phyloP scores from a whole-genome alignment of 75 land plant genomes.

The Pinus taeda region DNA sequence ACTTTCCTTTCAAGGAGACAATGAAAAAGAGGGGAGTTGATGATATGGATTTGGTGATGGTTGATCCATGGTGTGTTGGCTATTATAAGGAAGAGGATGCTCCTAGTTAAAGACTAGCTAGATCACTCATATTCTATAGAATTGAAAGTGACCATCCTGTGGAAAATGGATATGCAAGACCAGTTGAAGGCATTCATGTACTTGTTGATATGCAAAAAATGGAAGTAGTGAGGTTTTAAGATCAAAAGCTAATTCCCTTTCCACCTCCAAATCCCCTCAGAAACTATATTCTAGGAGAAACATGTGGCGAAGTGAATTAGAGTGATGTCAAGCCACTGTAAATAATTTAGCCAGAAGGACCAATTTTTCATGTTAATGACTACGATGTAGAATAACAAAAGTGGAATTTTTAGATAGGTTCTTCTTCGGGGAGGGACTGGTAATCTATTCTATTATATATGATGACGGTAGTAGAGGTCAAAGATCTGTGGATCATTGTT shows the following conservation, averaged over 20 bases:
- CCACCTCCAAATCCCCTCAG: conserved; percentile 98
- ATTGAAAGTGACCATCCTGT: conserved; percentile 97
- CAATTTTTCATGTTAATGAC: conserved; percentile 89
- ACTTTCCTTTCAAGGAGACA: conserved; percentile 81
- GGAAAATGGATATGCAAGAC: conserved; percentile 99
- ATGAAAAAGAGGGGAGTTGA: conserved; percentile 96
- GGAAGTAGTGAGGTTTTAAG: conserved; percentile 88
- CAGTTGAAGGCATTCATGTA: conserved; percentile 93
- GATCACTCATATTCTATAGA: conserved; percentile 89
- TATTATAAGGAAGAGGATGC: conserved; percentile 89
- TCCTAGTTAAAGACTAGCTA: conserved; percentile 87
- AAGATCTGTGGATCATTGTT: conserved; percentile 80
- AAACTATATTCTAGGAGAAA: conserved; percentile 87
- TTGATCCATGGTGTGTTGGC: conserved; percentile 98
- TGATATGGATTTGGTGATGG: conserved; percentile 99
- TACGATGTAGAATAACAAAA: conserved; percentile 88
- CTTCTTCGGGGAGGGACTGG: conserved; percentile 91
- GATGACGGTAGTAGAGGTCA: conserved; percentile 93
- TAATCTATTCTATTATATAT: conserved; percentile 87
- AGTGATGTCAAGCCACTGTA: conserved; percentile 92
- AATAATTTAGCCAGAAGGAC: conserved; percentile 95
- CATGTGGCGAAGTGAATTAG: conserved; percentile 89
- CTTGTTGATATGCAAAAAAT: conserved; percentile 91
- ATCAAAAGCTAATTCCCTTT: conserved; percentile 79
- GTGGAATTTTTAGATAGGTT: conserved; percentile 98